phyloP scores from a whole-genome alignment of 1,284 basidiomycete species.

The Ceratobasidium sp. region DNA sequence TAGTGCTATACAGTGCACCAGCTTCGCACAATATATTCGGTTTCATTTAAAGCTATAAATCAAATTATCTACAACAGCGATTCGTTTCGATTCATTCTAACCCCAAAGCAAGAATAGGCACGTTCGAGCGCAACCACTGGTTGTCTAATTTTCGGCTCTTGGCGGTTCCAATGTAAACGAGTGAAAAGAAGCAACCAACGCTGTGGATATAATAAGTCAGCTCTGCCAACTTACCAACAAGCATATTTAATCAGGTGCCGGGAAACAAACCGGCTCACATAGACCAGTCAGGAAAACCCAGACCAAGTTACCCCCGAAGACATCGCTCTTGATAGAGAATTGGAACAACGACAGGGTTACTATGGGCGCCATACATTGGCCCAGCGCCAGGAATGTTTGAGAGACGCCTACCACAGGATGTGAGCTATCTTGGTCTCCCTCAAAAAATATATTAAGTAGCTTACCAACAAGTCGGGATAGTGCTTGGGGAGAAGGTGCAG shows the following conservation, averaged over 20 bases:
- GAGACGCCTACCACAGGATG: slow-evolving; percentile 15
- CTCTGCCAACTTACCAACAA: background rate
- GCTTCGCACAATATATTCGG: no score
- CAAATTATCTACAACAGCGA: no score
- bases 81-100: no score
- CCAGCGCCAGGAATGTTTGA: slow-evolving; percentile 21
- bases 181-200: slow-evolving; percentile 10
- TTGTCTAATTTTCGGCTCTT: no score
- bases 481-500: slow-evolving; percentile 25
- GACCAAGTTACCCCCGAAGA: slow-evolving; percentile 18
- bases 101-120: no score
- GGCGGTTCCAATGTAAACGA: slow-evolving; percentile 14
- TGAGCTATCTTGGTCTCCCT: background rate
- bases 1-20: no score
- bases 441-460: background rate
- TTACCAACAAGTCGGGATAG: slow-evolving; percentile 32
- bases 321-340: slow-evolving; percentile 35
- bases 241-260: background rate
- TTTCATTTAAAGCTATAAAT: no score
- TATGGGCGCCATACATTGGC: slow-evolving; percentile 41
- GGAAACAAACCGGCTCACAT: slow-evolving; percentile 9
- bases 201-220: slow-evolving; percentile 6
- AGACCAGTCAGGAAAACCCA: slow-evolving; percentile 17
- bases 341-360: slow-evolving; percentile 20
- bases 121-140: no score